Evolutionary conservation across 2,329 filamentous ascomycete genomes (phyloP).

Genomic region (Acarospora socialis): DNA sequence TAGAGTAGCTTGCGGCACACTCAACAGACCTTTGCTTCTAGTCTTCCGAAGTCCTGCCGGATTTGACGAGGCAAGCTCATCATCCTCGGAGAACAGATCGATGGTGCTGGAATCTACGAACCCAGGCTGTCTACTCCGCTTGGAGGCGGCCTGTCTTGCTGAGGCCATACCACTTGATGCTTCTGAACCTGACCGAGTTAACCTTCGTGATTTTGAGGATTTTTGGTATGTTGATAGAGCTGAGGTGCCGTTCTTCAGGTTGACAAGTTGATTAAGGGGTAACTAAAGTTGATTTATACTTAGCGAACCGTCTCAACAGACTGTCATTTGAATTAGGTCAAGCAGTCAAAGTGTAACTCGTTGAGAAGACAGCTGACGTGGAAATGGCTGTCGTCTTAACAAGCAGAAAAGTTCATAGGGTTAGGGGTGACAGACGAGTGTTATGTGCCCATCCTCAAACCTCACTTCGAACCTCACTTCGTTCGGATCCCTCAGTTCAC

Average conservation of each 20-base stretch:
- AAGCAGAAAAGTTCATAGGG: background rate
- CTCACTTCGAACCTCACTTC: conserved; percentile 27
- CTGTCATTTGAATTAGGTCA: background rate
- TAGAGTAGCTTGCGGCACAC: background rate
- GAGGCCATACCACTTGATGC: conserved; percentile 9
- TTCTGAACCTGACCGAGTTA: background rate
- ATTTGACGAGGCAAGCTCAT: conserved; percentile 15
- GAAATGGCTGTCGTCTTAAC: background rate
- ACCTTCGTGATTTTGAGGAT: conserved; percentile 2
- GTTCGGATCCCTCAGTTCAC: conserved; percentile 21
- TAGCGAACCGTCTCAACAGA: background rate
- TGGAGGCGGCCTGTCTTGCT: conserved; percentile 11
- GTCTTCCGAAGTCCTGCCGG: conserved; percentile 8
- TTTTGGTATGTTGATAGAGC: conserved; percentile 29
- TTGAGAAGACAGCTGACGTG: background rate
- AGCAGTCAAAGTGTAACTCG: background rate
- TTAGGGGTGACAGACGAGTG: conserved; percentile 25
- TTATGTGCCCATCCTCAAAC: conserved; percentile 25
- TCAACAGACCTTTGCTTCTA: conserved; percentile 1
- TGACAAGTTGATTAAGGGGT: conserved; percentile 29
- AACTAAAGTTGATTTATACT: conserved; percentile 25
- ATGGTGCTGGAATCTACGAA: conserved; percentile 21
- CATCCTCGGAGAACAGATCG: conserved; percentile 21
- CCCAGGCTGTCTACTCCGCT: conserved; percentile 5
- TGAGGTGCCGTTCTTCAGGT: conserved; percentile 31